Evolutionary conservation across 805 yeast species (phyloP).

Genomic region (Saturnispora serradocipensis): DNA sequence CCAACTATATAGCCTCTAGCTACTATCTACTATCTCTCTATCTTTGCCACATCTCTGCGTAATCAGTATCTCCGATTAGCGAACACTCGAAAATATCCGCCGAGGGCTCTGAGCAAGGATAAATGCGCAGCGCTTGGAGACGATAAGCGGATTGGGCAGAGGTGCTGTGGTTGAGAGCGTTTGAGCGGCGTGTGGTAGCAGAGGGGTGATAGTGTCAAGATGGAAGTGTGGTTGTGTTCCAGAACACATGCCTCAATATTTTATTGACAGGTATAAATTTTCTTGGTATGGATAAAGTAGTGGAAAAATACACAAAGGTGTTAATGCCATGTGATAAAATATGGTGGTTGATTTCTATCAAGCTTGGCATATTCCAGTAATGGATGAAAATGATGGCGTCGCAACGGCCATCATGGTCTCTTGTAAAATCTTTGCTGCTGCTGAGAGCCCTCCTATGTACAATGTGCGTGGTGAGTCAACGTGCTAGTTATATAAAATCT

Average conservation of each 20-base stretch:
- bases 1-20: neutral
- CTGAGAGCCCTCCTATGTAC: neutral
- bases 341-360: too few species aligned
- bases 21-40: neutral
- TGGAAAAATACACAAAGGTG: too few species aligned
- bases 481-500: neutral
- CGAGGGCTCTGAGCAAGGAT: neutral
- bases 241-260: too few species aligned
- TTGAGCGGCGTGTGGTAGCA: neutral
- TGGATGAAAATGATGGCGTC: too few species aligned
- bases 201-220: neutral
- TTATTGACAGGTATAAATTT: too few species aligned
- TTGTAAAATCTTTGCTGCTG: too few species aligned
- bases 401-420: too few species aligned
- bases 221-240: neutral
- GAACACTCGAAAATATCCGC: neutral
- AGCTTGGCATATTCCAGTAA: too few species aligned
- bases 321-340: too few species aligned
- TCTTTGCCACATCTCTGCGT: neutral
- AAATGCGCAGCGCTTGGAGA: neutral
- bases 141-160: slow-evolving; percentile 1
- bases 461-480: too few species aligned
- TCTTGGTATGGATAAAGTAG: too few species aligned
- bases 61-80: neutral
- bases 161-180: neutral